Evolutionary conservation across 1,284 basidiomycete species (phyloP).

Genomic region (Ustilago tritici): DNA sequence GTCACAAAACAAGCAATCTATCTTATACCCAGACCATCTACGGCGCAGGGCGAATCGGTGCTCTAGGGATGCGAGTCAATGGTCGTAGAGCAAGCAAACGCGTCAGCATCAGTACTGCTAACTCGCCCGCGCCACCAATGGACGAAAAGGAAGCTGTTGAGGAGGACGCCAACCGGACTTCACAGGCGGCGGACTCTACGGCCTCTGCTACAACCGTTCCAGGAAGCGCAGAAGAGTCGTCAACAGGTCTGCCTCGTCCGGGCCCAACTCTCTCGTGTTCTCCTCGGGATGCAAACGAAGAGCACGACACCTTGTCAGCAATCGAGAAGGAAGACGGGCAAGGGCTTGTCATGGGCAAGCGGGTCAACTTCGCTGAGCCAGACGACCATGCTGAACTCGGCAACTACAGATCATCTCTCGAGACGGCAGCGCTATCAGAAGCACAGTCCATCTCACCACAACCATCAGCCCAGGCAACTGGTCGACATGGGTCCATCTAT

Average conservation of each 20-base stretch:
- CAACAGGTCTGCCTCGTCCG: neutral
- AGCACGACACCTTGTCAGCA: neutral
- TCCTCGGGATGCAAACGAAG: neutral
- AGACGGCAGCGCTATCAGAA: constrained; percentile 23
- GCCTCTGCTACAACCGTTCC: neutral
- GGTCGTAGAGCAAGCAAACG: constrained; percentile 49
- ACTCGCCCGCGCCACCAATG: constrained; percentile 12
- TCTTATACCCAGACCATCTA: constrained; percentile 62
- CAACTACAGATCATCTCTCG: constrained; percentile 8
- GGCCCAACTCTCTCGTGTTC: constrained; percentile 3
- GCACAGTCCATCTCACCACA: constrained; percentile 28
- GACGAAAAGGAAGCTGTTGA: neutral
- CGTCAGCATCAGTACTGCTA: constrained; percentile 34
- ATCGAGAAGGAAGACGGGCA: neutral
- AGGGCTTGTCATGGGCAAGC: constrained; percentile 28
- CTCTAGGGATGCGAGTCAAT: constrained; percentile 60
- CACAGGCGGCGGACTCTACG: neutral
- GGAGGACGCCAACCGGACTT: neutral
- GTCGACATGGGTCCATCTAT: constrained; percentile 27
- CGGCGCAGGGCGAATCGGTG: constrained; percentile 54
- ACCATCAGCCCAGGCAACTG: constrained; percentile 4
- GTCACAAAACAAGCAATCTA: constrained; percentile 22
- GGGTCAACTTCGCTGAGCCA: constrained; percentile 34
- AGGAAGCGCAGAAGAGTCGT: neutral
- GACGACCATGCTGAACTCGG: neutral